Evolutionary conservation across 2,329 filamentous ascomycete species (phyloP).

Genomic region (Knufia fluminis): DNA sequence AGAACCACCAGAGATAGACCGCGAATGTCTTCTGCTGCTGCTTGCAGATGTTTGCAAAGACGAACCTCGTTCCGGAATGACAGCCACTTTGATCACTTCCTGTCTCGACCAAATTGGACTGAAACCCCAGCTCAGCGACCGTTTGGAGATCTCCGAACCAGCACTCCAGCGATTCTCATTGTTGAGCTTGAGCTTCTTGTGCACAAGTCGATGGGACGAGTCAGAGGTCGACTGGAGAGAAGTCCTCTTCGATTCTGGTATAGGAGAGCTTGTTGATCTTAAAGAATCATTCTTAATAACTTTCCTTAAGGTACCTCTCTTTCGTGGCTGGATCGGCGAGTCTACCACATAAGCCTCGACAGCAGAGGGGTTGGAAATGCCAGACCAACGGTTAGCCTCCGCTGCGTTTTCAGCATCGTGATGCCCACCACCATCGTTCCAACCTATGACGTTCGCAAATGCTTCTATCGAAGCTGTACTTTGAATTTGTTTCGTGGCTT

Average conservation of each 20-base stretch:
- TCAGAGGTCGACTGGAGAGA: conserved; percentile 34
- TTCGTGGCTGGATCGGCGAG: conserved; percentile 33
- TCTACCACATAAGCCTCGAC: conserved; percentile 49
- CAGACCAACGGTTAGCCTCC: conserved; percentile 38
- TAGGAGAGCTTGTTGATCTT: conserved; percentile 38
- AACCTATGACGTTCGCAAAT: conserved; percentile 42
- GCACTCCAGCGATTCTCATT: conserved; percentile 38
- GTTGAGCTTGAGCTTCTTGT: conserved; percentile 42
- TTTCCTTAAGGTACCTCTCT: conserved; percentile 42
- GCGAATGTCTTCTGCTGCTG: conserved; percentile 31
- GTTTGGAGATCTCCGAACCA: conserved; percentile 32
- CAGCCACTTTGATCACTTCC: conserved; percentile 39
- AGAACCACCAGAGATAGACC: conserved; percentile 31
- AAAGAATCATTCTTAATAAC: conserved; percentile 45
- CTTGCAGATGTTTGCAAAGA: conserved; percentile 33
- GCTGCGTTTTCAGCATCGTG: conserved; percentile 11
- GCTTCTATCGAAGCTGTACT: conserved; percentile 36
- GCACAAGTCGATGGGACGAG: conserved; percentile 40
- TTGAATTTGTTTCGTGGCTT: conserved; percentile 24
- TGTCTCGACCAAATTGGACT: conserved; percentile 25
- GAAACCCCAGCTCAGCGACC: conserved; percentile 27
- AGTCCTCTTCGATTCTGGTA: conserved; percentile 35
- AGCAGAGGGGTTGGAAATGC: conserved; percentile 44
- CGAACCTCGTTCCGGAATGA: conserved; percentile 39
- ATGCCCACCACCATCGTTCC: conserved; percentile 29